Conservation (phyloP, 768 basidiomycete species). For the Kondoa malvinella region DNA sequence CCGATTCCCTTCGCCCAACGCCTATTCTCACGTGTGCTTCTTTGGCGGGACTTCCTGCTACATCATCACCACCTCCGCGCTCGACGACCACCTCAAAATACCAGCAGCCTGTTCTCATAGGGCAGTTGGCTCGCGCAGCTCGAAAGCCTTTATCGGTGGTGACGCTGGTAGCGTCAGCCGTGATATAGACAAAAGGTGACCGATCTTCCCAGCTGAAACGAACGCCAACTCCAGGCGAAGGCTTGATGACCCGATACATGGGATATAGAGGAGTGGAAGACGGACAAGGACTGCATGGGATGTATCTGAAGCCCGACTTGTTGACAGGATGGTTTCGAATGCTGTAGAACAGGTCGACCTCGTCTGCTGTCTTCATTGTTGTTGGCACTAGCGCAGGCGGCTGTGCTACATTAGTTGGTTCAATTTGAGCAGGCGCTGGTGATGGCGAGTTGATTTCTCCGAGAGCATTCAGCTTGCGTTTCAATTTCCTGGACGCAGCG, state of each 20-base stretch:
- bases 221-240: slow-evolving; percentile 45
- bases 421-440: too few relatives aligned
- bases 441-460: too few relatives aligned
- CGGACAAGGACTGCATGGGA: slow-evolving; percentile 39
- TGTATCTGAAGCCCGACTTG: slow-evolving; percentile 29
- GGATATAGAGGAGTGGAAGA: slow-evolving; percentile 36
- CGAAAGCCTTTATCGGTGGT: slow-evolving; percentile 77
- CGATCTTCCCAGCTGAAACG: slow-evolving; percentile 85
- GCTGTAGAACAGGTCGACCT: too few relatives aligned
- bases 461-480: too few relatives aligned
- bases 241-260: slow-evolving; percentile 66
- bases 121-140: slow-evolving; percentile 73
- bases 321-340: slow-evolving; percentile 29
- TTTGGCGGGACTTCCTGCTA: slow-evolving; percentile 30
- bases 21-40: slow-evolving; percentile 70
- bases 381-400: too few relatives aligned
- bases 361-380: too few relatives aligned
- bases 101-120: slow-evolving; percentile 76
- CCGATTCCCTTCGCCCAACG: slow-evolving; percentile 79
- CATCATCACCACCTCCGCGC: slow-evolving; percentile 51
- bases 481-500: too few relatives aligned
- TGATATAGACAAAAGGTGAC: slow-evolving; percentile 58
- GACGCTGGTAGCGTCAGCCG: slow-evolving; percentile 57
- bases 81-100: slow-evolving; percentile 79
- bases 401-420: too few relatives aligned